These are phyloP conservation scores for Emiliania huxleyi DNA, from an alignment of 78 protist species.

Conservation along the genomic window DNA sequence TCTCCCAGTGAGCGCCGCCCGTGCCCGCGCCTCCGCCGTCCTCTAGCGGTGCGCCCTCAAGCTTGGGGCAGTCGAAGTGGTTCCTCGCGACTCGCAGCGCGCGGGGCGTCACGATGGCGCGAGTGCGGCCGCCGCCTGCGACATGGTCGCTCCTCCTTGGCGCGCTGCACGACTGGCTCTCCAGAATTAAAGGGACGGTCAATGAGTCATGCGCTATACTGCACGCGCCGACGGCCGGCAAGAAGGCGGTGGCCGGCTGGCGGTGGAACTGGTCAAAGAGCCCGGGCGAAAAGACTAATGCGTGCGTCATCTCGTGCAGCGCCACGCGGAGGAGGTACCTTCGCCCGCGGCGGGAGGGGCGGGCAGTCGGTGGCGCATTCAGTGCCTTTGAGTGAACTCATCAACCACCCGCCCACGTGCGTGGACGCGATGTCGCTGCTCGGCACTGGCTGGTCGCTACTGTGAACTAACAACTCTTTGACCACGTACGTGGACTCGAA, in stretches of 20 bases:
- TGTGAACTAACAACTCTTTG: too few relatives aligned
- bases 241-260: not conserved
- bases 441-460: not conserved
- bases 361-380: too few relatives aligned
- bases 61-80: conserved; percentile 38
- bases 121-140: not conserved
- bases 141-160: too few relatives aligned
- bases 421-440: too few relatives aligned
- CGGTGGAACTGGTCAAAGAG: not conserved
- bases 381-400: too few relatives aligned
- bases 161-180: too few relatives aligned
- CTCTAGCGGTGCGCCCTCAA: conserved; percentile 40
- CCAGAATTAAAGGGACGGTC: too few relatives aligned
- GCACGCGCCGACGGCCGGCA: too few relatives aligned
- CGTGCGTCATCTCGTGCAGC: conserved; percentile 14
- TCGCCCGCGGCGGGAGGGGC: too few relatives aligned
- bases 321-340: too few relatives aligned
- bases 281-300: not conserved
- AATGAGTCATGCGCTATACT: too few relatives aligned
- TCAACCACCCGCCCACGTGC: too few relatives aligned
- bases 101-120: conserved; percentile 1
- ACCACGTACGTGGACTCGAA: not conserved
- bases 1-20: conserved; percentile 51
- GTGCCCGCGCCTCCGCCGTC: conserved; percentile 52
- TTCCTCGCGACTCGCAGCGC: not conserved